Conservation (phyloP, 2,329 filamentous ascomycete genomes). For the Nigrospora oryzae region DNA sequence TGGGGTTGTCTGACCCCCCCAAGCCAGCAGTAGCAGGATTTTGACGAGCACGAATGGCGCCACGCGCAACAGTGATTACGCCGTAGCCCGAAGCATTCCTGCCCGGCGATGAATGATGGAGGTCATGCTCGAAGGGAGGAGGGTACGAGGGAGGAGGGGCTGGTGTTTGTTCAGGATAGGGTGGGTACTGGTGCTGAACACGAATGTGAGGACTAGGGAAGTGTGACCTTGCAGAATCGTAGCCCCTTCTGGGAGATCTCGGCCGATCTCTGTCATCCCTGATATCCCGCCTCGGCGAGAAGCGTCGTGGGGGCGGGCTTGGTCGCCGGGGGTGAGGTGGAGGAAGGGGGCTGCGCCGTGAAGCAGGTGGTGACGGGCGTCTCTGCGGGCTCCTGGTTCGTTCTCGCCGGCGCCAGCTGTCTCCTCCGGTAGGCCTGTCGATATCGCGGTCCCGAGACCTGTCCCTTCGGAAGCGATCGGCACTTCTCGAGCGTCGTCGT, state of each 20-base stretch:
- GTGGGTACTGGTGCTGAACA: too few relatives aligned
- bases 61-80: too few relatives aligned
- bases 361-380: not conserved
- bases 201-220: slow-evolving; percentile 11
- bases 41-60: too few relatives aligned
- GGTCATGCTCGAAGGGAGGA: too few relatives aligned
- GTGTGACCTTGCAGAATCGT: slow-evolving; percentile 23
- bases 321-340: slow-evolving; percentile 19
- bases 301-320: slow-evolving; percentile 25
- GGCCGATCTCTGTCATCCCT: slow-evolving; percentile 28
- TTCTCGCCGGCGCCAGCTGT: slow-evolving; percentile 15
- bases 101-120: too few relatives aligned
- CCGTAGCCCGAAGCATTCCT: too few relatives aligned
- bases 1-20: not conserved
- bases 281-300: slow-evolving; percentile 26
- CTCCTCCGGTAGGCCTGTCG: slow-evolving; percentile 10
- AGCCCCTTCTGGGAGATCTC: slow-evolving; percentile 30
- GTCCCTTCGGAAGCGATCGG: slow-evolving; percentile 31
- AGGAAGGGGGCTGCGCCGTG: not conserved
- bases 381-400: slow-evolving; percentile 19
- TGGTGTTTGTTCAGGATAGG: too few relatives aligned
- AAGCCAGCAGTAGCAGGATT: too few relatives aligned
- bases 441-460: slow-evolving; percentile 23
- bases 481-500: slow-evolving; percentile 32
- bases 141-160: too few relatives aligned